Evolutionary conservation across 129 eudicot species (phyloP), one percentile per base, ranked within the genome.

Genomic region (Apium graveolens): DNA sequence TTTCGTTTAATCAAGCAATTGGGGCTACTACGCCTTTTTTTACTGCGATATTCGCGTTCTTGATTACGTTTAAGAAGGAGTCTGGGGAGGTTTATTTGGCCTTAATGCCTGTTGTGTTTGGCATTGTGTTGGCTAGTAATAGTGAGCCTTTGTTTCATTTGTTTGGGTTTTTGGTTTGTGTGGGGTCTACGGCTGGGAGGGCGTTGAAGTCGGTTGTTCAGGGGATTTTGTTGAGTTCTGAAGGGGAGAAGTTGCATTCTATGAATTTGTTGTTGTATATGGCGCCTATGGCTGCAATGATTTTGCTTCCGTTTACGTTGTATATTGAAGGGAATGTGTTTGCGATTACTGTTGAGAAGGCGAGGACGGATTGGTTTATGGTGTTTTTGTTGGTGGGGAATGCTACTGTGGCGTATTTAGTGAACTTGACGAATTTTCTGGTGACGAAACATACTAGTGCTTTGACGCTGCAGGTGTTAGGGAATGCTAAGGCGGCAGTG

Each of bases 351-450:
- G 41, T 90, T 11, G 89, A 88, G 55, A 90, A 88, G 66, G 92
- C 83, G 12, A 90, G 79, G 39, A 79, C 35, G 3, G 93, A 92
- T 83, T 77, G 85, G 78, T 88, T 86, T 79, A 88, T 92, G 80
- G 88, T 90, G 81, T 81, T 88, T 24, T 73, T 92, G 76, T 82
- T 92, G 87, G 51, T 82, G 20, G 96, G 83, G 17, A 92, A 92
- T 83, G 92, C 92, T 13, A 88, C 93, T 3, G 89, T 92, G 5
- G 97, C 97, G 27, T 92, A 92, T 87, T 81, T 90, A 81, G 97
- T 90, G 51, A 92, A 92, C 39, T 92, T 72, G 51, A 41, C 53
- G 10, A 74, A 74, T 46, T 74, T 74, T 45, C 29, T 74, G 63
- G 78, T 48, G 63, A 74, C 78, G 13, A 74, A 74, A 24, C 65